Conservation (phyloP, 2,329 filamentous ascomycete genomes). For the Diaporthe ampelina region DNA sequence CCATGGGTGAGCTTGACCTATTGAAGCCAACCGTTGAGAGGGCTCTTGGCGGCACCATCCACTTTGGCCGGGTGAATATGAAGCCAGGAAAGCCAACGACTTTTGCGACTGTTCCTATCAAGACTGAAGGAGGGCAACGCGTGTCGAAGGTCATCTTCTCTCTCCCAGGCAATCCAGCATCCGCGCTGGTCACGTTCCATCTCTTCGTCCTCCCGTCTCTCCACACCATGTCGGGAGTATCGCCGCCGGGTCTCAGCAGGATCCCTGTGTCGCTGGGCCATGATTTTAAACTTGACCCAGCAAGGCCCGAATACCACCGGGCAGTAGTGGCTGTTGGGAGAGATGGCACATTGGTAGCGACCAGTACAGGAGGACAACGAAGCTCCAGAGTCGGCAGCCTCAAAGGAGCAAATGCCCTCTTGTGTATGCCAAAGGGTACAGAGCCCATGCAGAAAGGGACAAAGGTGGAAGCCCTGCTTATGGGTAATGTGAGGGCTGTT, state of each 20-base stretch:
- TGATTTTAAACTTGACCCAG: slow-evolving; percentile 80
- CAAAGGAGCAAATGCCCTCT: slow-evolving; percentile 86
- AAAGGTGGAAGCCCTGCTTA: slow-evolving; percentile 83
- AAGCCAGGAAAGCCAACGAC: slow-evolving; percentile 98
- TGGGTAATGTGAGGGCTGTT: slow-evolving; percentile 65
- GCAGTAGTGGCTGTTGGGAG: slow-evolving; percentile 76
- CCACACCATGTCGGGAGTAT: slow-evolving; percentile 80
- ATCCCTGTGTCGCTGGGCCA: slow-evolving; percentile 80
- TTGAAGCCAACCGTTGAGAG: slow-evolving; percentile 97
- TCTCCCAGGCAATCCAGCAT: slow-evolving; percentile 93
- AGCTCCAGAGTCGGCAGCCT: slow-evolving; percentile 93
- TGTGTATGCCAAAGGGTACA: slow-evolving; percentile 79
- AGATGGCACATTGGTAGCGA: slow-evolving; percentile 79
- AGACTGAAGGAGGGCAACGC: slow-evolving; percentile 70
- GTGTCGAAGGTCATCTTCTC: slow-evolving; percentile 84
- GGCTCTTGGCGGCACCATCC: slow-evolving; percentile 88
- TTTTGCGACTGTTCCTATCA: slow-evolving; percentile 87
- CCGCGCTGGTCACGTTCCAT: slow-evolving; percentile 92
- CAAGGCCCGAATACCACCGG: slow-evolving; percentile 91
- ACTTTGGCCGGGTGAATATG: slow-evolving; percentile 97
- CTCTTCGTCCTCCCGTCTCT: slow-evolving; percentile 92
- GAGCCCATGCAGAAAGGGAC: slow-evolving; percentile 77
- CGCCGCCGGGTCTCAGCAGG: slow-evolving; percentile 76
- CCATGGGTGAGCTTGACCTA: slow-evolving; percentile 97
- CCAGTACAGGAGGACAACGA: slow-evolving; percentile 89